Conservation (phyloP, 2,329 filamentous ascomycete species). For the Arthrobotrys musiformis region DNA sequence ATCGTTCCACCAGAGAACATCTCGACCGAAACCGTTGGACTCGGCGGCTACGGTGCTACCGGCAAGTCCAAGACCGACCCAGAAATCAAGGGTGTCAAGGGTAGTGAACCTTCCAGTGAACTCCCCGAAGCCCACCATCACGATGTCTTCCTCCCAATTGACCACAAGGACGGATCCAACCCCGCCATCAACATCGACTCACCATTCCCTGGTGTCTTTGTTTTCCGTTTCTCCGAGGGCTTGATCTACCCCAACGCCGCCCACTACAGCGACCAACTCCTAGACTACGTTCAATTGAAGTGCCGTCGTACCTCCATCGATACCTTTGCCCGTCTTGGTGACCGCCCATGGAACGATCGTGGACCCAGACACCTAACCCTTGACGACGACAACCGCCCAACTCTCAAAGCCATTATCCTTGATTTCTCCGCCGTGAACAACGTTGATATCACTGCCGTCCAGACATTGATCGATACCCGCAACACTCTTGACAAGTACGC, state of each 20-base stretch:
- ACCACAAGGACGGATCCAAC: conserved; percentile 90
- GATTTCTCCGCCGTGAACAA: conserved; percentile 95
- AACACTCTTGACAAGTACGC: conserved; percentile 92
- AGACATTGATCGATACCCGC: conserved; percentile 91
- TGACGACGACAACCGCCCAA: conserved; percentile 70
- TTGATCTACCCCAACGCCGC: conserved; percentile 97
- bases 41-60: conserved; percentile 26
- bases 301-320: conserved; percentile 81
- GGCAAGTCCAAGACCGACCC: conserved; percentile 55
- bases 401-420: conserved; percentile 87
- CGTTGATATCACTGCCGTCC: conserved; percentile 90
- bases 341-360: conserved; percentile 89
- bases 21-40: conserved; percentile 67
- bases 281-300: conserved; percentile 73
- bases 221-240: conserved; percentile 92
- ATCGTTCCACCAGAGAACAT: conserved; percentile 80
- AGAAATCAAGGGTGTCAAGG: conserved; percentile 57
- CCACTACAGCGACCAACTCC: conserved; percentile 83
- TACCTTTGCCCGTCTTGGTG: conserved; percentile 73
- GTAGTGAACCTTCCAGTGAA: conserved; percentile 61
- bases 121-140: conserved; percentile 66
- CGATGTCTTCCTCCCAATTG: conserved; percentile 86
- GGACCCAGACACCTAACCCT: conserved; percentile 66
- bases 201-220: conserved; percentile 92
- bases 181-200: conserved; percentile 80